Evolutionary conservation across 441 rosid genomes (phyloP).

Genomic region (Corymbia calophylla): DNA sequence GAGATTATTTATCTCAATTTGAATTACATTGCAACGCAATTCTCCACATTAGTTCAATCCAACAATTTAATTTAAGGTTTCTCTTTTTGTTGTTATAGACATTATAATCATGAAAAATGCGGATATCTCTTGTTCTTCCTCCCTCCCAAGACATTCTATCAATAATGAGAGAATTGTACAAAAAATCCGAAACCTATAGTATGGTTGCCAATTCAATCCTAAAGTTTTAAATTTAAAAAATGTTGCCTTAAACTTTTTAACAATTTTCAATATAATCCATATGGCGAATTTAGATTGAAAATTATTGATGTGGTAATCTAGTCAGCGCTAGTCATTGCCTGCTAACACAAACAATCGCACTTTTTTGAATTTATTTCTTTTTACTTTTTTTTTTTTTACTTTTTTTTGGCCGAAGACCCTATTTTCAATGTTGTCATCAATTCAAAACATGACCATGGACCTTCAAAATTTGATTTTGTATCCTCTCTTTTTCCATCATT

Average conservation of each 20-base stretch:
- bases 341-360: no score
- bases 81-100: background rate
- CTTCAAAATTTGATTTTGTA: background rate
- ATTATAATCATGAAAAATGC: background rate
- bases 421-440: background rate
- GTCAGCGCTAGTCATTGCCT: no score
- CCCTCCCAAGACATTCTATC: background rate
- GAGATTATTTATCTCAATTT: background rate
- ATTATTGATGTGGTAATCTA: rapidly evolving
- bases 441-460: background rate
- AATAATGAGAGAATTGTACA: background rate
- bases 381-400: background rate
- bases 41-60: background rate
- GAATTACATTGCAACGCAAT: background rate
- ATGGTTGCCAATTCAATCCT: rapidly evolving
- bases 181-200: background rate
- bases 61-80: background rate
- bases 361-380: no score
- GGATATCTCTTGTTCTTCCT: background rate
- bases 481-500: background rate
- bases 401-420: background rate
- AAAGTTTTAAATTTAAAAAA: background rate
- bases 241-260: background rate
- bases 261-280: background rate
- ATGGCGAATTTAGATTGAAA: background rate